Percentiles rank a stretch among this genome's conserved stretches.
Conservation (phyloP, 1,139 yeast species). For the Candida mesenterica region DNA sequence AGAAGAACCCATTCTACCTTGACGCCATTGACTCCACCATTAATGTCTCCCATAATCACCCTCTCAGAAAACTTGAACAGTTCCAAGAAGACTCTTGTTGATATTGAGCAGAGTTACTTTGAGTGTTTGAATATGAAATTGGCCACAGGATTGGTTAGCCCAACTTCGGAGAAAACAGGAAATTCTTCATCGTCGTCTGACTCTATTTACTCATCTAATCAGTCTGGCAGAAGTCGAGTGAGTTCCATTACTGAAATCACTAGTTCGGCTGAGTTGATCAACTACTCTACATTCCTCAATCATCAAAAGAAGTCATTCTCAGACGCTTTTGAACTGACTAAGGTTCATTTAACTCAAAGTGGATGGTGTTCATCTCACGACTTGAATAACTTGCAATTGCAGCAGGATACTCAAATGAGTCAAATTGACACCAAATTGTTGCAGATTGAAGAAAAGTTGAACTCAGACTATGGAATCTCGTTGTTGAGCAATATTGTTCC, state of each 20-base stretch:
- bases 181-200: slow-evolving; percentile 3
- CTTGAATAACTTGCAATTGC: slow-evolving; percentile 40
- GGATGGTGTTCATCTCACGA: slow-evolving; percentile 51
- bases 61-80: slow-evolving; percentile 36
- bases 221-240: slow-evolving; percentile 10
- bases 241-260: slow-evolving; percentile 27
- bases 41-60: slow-evolving; percentile 41
- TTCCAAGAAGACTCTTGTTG: slow-evolving; percentile 29
- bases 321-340: slow-evolving; percentile 39
- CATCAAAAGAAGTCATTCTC: slow-evolving; percentile 32
- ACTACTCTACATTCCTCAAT: slow-evolving; percentile 30
- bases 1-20: slow-evolving; percentile 8
- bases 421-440: slow-evolving; percentile 35
- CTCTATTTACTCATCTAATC: slow-evolving; percentile 1
- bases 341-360: slow-evolving; percentile 30
- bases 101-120: slow-evolving; percentile 40
- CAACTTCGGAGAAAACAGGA: slow-evolving; percentile 6
- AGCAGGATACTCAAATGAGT: slow-evolving; percentile 30
- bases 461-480: slow-evolving; percentile 26
- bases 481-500: slow-evolving; percentile 12
- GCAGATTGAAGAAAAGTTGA: slow-evolving; percentile 32
- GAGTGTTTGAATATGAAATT: slow-evolving; percentile 20
- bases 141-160: slow-evolving; percentile 1
- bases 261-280: slow-evolving; percentile 31
- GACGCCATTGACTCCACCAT: slow-evolving; percentile 35